Evolutionary conservation across 2,329 filamentous ascomycete genomes (phyloP).

Genomic region (Trichoderma sp.): DNA sequence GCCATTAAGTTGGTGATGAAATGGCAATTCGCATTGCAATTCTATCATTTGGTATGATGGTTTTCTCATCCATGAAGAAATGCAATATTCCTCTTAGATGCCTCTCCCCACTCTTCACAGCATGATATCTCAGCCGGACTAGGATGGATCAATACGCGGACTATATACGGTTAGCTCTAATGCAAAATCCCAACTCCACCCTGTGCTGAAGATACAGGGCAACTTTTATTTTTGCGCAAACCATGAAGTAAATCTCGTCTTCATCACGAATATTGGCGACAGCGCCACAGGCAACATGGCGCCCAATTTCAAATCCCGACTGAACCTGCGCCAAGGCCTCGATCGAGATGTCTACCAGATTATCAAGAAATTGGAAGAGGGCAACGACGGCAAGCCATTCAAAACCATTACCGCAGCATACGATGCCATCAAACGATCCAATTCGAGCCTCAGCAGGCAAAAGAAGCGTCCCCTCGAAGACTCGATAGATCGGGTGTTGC

Average conservation of each 20-base stretch:
- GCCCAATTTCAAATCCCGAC: constrained; percentile 18
- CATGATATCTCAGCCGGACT: too few relatives aligned
- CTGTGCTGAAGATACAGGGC: neutral
- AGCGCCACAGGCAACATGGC: constrained; percentile 17
- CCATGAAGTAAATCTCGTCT: neutral
- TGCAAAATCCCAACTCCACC: neutral
- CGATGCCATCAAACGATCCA: constrained; percentile 76
- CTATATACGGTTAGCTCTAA: neutral
- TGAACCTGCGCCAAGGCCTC: constrained; percentile 36
- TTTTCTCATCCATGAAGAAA: neutral
- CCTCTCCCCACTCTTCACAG: too few relatives aligned
- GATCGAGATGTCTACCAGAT: constrained; percentile 77
- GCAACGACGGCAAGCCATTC: constrained; percentile 49
- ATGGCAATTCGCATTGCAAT: neutral
- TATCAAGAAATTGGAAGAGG: constrained; percentile 71
- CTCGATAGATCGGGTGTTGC: constrained; percentile 77
- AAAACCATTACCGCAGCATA: constrained; percentile 62
- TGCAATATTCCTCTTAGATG: neutral
- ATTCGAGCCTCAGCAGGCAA: constrained; percentile 78
- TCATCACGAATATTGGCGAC: neutral
- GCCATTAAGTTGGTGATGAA: neutral
- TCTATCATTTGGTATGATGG: too few relatives aligned
- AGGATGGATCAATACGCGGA: neutral
- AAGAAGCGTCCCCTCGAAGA: constrained; percentile 81
- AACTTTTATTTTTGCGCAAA: neutral